Conservation (phyloP, 2,329 filamentous ascomycete species). For the Fusarium odoratissimum region DNA sequence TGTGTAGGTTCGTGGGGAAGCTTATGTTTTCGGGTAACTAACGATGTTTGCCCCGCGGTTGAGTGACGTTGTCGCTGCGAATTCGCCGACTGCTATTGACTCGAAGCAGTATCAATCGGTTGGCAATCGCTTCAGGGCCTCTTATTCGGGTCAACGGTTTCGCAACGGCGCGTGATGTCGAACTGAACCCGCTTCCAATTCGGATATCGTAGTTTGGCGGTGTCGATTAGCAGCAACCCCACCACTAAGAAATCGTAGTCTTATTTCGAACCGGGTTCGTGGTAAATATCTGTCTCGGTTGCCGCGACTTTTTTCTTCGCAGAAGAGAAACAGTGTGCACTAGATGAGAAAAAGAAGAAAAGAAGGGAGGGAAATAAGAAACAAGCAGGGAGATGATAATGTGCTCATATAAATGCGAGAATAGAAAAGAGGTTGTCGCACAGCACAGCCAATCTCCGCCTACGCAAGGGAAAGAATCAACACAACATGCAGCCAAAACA, state of each 20-base stretch:
- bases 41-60: constrained; percentile 10
- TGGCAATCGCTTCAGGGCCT: background rate
- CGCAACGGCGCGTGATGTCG: constrained; percentile 5
- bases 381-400: constrained; percentile 18
- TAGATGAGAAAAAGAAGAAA: constrained; percentile 4
- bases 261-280: constrained; percentile 23
- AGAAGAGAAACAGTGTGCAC: background rate
- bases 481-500: constrained; percentile 34
- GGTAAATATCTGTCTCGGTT: constrained; percentile 10
- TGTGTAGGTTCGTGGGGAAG: constrained; percentile 22
- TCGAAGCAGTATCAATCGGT: background rate
- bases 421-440: constrained; percentile 31
- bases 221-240: constrained; percentile 41
- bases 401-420: constrained; percentile 16
- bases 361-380: background rate
- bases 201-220: constrained; percentile 34
- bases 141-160: background rate
- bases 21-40: constrained; percentile 14
- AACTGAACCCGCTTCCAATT: constrained; percentile 11
- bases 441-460: constrained; percentile 32
- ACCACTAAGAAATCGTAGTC: constrained; percentile 37
- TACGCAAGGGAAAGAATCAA: constrained; percentile 31
- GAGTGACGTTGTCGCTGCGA: background rate
- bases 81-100: background rate
- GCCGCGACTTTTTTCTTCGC: background rate